Base-by-base conservation (phyloP, 495 filamentous ascomycete species). In the Hypoxylon cercidicola region DNA sequence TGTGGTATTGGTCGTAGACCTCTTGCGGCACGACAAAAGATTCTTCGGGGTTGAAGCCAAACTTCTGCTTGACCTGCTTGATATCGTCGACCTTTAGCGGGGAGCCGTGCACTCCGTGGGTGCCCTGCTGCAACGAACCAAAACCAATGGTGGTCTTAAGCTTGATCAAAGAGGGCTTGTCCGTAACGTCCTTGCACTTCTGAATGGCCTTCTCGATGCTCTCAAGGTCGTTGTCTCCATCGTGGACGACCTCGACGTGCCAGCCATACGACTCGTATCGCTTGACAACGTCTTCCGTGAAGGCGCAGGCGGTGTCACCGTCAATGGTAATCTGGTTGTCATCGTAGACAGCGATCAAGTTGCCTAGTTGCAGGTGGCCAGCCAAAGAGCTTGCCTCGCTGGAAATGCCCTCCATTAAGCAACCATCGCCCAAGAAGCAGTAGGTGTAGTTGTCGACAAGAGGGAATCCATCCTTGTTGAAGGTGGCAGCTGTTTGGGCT, bases 251-350 rank as follows among this genome's bases (percentile, higher is more conserved):
- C 75, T 91, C 83, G 43, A 84, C 86, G 78, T 99, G 95, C 96
- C 96, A 99, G 81, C 95, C 95, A 77, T 99, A 99, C 46, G 96
- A 77, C 82, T 98, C 92, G 79, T 97, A 98, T 68, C 95, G 88
- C 88, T 95, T 93, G 73, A 88, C 74, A 63, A 99, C 95, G 66
- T 99, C 96, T 80, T 99, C 95, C 44, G 95, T 99, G 84, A 99
- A 99, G 51, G 95, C 89, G 71, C 85, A 87, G 81, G 92, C 92
- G 78, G 92, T 99, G 82, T 96, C 88, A 78, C 95, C 95, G 73
- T 99, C 95, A 71, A 81, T 84, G 73, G 92, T 96, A 77, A 99
- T 99, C 74, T 95, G 90, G 85, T 99, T 99, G 84, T 99, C 95
- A 74, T 99, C 95, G 77, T 95, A 99, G 79, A 99, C 85, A 75